Conservation (phyloP, 345 rosid genomes). For the Sisymbrium irio region DNA sequence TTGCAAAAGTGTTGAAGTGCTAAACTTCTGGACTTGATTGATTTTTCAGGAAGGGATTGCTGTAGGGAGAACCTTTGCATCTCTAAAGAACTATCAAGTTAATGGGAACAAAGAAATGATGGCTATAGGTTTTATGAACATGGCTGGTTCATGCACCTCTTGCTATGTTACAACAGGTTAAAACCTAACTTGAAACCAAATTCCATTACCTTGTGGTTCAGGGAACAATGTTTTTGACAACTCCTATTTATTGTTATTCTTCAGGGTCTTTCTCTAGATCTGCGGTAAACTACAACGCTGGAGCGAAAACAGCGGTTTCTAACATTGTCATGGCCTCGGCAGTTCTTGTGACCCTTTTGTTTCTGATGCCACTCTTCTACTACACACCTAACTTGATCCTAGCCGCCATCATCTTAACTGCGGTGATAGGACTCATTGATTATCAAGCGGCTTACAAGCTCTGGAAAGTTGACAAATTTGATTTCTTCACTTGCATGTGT, state of each 20-base stretch:
- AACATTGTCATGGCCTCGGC: conserved; percentile 82
- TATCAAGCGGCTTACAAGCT: conserved; percentile 58
- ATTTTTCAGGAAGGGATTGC: conserved; percentile 90
- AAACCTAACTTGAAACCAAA: neutral
- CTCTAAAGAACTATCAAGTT: conserved; percentile 78
- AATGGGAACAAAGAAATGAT: conserved; percentile 99
- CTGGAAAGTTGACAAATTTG: conserved; percentile 96
- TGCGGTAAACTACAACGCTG: conserved; percentile 90
- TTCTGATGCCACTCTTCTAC: conserved; percentile 90
- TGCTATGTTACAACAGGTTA: conserved; percentile 90
- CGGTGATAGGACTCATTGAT: conserved; percentile 89
- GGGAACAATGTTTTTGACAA: neutral
- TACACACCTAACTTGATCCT: conserved; percentile 89
- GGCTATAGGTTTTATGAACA: conserved; percentile 95
- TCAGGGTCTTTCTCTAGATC: conserved; percentile 94
- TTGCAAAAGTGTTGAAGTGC: neutral
- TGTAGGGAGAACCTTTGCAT: conserved; percentile 95
- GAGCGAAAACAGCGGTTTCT: conserved; percentile 81
- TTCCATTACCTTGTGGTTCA: conserved; percentile 10
- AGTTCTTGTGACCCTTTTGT: conserved; percentile 84
- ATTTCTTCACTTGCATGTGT: conserved; percentile 77
- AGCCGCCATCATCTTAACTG: conserved; percentile 88
- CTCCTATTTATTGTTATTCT: neutral
- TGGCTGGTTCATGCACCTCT: conserved; percentile 90
- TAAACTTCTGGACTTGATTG: neutral